Conservation (phyloP, 768 basidiomycete species). For the Rhodotorula babjevae region DNA sequence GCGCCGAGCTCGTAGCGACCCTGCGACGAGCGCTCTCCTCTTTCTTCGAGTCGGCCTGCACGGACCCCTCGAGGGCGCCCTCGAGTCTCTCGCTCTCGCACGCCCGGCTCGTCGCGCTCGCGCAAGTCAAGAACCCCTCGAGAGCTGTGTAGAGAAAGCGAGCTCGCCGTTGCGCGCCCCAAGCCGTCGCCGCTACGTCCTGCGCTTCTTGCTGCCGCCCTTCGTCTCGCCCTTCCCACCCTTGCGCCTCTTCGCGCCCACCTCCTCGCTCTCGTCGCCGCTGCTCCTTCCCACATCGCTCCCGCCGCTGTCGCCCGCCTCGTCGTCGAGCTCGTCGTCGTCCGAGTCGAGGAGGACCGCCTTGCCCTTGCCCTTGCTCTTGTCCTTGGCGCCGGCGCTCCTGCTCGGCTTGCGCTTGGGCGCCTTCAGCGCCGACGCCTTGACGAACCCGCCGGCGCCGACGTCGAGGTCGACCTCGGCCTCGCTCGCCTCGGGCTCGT, state of each 20-base stretch:
- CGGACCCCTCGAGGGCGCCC: too few species aligned
- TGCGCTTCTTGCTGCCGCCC: background rate
- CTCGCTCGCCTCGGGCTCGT: background rate
- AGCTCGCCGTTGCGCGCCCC: too few species aligned
- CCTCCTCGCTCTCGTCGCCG: conserved; percentile 3
- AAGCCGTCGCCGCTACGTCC: background rate
- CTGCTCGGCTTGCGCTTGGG: too few species aligned
- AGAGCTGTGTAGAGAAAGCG: too few species aligned
- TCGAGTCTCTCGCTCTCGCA: too few species aligned
- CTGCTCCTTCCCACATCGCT: background rate
- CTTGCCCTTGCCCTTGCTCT: background rate
- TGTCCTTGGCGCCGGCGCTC: background rate
- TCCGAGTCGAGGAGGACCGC: background rate
- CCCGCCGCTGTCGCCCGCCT: background rate
- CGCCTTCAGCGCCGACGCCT: conserved; percentile 4
- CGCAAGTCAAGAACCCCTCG: too few species aligned
- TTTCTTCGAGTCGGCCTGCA: too few species aligned
- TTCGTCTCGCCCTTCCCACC: background rate
- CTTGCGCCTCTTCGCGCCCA: background rate
- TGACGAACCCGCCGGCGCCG: conserved; percentile 17
- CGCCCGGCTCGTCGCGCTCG: too few species aligned
- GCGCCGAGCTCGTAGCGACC: too few species aligned
- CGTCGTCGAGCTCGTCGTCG: background rate
- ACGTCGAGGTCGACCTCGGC: background rate
- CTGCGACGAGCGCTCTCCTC: too few species aligned